phyloP scores from a whole-genome alignment of 495 filamentous ascomycete genomes.

The Aspergillus sparsus region DNA sequence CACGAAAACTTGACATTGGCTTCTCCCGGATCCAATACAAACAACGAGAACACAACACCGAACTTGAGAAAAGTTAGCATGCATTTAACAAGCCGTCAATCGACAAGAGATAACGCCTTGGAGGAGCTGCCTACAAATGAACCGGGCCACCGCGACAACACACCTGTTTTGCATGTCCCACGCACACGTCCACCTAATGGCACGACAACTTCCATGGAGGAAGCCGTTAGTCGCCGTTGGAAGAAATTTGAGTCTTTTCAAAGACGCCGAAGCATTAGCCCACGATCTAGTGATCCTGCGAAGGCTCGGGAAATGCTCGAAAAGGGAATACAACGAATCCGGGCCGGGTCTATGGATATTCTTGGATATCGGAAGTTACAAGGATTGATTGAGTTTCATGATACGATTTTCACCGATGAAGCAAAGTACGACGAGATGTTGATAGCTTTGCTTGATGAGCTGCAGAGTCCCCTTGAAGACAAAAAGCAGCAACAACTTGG shows the following conservation, averaged over 20 bases:
- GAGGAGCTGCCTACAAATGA: constrained; percentile 36
- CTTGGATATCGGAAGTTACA: constrained; percentile 89
- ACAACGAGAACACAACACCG: constrained; percentile 35
- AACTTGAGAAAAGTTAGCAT: constrained; percentile 3
- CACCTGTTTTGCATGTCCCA: constrained; percentile 15
- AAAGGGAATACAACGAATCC: constrained; percentile 75
- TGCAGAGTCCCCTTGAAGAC: constrained; percentile 56
- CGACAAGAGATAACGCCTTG: constrained; percentile 30
- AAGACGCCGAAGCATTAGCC: constrained; percentile 37
- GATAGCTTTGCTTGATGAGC: constrained; percentile 69
- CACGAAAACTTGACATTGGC: background rate
- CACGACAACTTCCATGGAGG: background rate
- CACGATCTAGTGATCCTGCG: constrained; percentile 46
- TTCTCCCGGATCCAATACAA: background rate
- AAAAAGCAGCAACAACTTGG: constrained; percentile 36
- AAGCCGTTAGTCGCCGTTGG: constrained; percentile 20
- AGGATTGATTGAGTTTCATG: constrained; percentile 69
- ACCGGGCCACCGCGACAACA: constrained; percentile 27
- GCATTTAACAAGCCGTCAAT: constrained; percentile 24
- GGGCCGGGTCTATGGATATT: constrained; percentile 71
- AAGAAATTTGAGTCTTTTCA: constrained; percentile 27
- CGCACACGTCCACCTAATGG: background rate
- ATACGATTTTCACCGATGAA: constrained; percentile 55
- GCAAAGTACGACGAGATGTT: constrained; percentile 72
- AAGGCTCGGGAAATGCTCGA: constrained; percentile 62